These are phyloP conservation scores for Protea cynaroides DNA, from an alignment of 164 flowering plant species.

Conservation along the genomic window DNA sequence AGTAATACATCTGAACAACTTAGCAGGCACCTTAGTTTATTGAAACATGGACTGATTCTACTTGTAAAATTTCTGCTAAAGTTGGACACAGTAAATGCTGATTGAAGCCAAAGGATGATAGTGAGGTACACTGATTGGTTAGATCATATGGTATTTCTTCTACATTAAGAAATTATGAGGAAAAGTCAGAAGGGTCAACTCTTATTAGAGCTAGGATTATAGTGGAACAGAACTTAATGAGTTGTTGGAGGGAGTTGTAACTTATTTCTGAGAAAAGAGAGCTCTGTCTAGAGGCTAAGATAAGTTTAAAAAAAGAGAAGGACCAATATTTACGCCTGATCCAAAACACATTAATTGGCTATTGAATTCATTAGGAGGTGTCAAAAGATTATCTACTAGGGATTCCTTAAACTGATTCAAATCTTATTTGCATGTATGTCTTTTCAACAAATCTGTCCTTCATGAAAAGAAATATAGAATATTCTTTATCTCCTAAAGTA, in stretches of 20 bases:
- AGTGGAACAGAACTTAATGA: background rate
- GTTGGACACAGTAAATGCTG: background rate
- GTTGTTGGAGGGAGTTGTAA: background rate
- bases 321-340: background rate
- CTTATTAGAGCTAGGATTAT: background rate
- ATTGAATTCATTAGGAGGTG: background rate
- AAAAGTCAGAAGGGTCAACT: background rate
- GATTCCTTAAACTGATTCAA: background rate
- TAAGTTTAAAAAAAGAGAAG: background rate
- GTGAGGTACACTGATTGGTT: background rate
- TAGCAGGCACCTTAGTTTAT: background rate
- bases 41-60: background rate
- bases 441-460: background rate
- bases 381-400: background rate
- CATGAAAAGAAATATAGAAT: too few species aligned
- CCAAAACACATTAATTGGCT: background rate
- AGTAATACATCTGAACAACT: background rate
- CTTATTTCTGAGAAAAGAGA: background rate
- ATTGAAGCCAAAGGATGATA: background rate
- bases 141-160: background rate
- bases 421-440: background rate
- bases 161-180: background rate
- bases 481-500: too few species aligned
- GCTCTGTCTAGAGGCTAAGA: background rate
- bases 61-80: background rate